A percentile compares a stretch with the other conserved stretches of the same genome.
phyloP scores from a whole-genome alignment of 1,284 basidiomycete genomes.

The Leccinum subrobustum region DNA sequence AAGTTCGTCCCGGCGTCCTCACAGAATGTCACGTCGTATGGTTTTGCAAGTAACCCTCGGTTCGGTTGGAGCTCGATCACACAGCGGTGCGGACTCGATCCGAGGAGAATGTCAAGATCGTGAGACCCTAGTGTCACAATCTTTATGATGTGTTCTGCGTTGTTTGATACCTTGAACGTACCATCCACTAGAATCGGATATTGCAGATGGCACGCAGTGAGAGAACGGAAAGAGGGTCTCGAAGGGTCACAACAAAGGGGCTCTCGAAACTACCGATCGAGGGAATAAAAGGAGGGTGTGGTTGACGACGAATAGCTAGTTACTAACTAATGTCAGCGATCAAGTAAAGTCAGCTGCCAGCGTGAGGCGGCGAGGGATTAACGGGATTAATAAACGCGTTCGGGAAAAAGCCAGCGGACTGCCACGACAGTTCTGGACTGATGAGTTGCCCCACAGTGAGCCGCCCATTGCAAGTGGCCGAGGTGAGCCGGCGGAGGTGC shows the following conservation, averaged over 20 bases:
- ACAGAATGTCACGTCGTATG: too few relatives aligned
- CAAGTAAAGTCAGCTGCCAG: conserved; percentile 42
- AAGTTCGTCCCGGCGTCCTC: too few relatives aligned
- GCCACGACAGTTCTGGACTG: conserved; percentile 46
- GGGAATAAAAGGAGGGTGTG: neutral
- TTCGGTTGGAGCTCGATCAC: neutral
- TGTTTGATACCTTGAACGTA: conserved; percentile 23
- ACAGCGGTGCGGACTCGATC: neutral
- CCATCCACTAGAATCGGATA: conserved; percentile 19
- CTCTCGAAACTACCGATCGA: neutral
- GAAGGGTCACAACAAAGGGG: neutral
- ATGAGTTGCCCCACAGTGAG: conserved; percentile 42
- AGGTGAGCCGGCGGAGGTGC: conserved; percentile 31
- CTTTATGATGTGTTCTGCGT: conserved; percentile 38
- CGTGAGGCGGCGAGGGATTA: conserved; percentile 51
- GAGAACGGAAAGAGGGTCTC: neutral
- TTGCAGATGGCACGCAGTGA: conserved; percentile 31
- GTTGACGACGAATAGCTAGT: neutral
- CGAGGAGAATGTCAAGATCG: neutral
- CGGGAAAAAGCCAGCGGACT: conserved; percentile 45
- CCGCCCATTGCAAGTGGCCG: conserved; percentile 39
- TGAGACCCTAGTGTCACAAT: conserved; percentile 9
- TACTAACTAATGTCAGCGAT: conserved; percentile 18
- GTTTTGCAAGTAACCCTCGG: neutral
- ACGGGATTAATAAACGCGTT: conserved; percentile 47